Percentiles rank a stretch among this genome's conserved stretches.
These are phyloP conservation scores for Jackrogersella multiformis DNA, from an alignment of 495 filamentous ascomycete species.

Conservation along the genomic window DNA sequence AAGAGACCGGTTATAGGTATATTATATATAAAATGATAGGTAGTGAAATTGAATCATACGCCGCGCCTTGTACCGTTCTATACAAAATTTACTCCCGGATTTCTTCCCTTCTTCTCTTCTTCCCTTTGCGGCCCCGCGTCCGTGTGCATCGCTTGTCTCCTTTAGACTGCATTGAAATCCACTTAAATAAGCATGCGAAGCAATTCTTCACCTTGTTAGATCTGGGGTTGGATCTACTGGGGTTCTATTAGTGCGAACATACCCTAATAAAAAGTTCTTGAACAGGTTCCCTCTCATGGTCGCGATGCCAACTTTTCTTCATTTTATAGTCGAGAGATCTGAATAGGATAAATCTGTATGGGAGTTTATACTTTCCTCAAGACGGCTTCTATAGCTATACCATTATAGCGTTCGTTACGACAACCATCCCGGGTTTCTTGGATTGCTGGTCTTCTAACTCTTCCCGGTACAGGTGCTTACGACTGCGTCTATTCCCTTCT, in stretches of 20 bases:
- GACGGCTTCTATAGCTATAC: neutral
- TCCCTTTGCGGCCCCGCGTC: constrained; percentile 1
- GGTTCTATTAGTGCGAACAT: constrained; percentile 6
- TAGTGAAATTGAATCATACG: no score
- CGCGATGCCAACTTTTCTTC: neutral
- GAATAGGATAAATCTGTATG: neutral
- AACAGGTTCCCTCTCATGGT: neutral
- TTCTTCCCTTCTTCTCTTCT: neutral
- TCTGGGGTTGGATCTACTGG: constrained; percentile 20
- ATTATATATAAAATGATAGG: no score
- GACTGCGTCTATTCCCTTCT: neutral
- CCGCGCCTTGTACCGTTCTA: constrained; percentile 16
- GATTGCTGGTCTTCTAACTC: neutral
- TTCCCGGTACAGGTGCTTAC: neutral
- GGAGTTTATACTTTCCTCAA: neutral
- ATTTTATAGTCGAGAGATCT: neutral
- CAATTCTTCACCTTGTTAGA: neutral
- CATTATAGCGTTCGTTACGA: neutral
- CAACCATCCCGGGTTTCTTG: neutral
- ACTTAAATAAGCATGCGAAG: constrained; percentile 1
- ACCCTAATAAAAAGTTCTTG: constrained; percentile 24
- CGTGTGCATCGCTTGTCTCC: constrained; percentile 6
- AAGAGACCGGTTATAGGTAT: no score
- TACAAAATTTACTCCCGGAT: neutral
- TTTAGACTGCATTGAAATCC: constrained; percentile 18